A percentile compares a stretch with the other conserved stretches of the same genome.
Conservation (phyloP, 192 early-diverging fungal genomes). For the Obelidium mucronatum region DNA sequence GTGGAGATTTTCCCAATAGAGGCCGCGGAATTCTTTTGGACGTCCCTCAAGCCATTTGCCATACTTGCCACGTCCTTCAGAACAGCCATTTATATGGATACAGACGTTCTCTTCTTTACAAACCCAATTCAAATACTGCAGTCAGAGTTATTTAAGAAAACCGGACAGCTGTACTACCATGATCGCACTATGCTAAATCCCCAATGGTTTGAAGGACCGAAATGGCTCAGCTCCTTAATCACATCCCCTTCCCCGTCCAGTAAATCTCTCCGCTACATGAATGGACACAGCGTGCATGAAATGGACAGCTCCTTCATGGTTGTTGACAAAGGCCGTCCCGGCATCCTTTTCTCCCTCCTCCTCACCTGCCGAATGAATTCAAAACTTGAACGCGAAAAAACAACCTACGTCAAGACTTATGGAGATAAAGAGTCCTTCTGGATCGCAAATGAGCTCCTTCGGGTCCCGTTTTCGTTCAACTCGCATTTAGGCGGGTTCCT, state of each 20-base stretch:
- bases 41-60: conserved; percentile 72
- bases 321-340: conserved; percentile 13
- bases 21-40: not conserved
- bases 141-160: conserved; percentile 42
- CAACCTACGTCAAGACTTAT: conserved; percentile 56
- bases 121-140: conserved; percentile 59
- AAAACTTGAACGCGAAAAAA: not conserved
- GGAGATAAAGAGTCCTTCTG: conserved; percentile 78
- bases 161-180: conserved; percentile 64
- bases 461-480: conserved; percentile 60
- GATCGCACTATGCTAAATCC: conserved; percentile 66
- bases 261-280: not conserved
- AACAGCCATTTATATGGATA: conserved; percentile 67
- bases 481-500: conserved; percentile 56
- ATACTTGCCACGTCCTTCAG: conserved; percentile 63
- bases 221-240: too few species aligned
- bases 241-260: too few species aligned
- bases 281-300: not conserved
- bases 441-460: conserved; percentile 67
- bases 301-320: conserved; percentile 14
- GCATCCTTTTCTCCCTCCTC: not conserved
- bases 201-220: too few species aligned
- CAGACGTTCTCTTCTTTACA: conserved; percentile 71
- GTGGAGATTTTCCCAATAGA: not conserved
- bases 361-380: conserved; percentile 19